A percentile compares a stretch with the other conserved stretches of the same genome.
Evolutionary conservation across 192 early-diverging fungal genomes (phyloP).

Genomic region (Chytriomyces sp.): DNA sequence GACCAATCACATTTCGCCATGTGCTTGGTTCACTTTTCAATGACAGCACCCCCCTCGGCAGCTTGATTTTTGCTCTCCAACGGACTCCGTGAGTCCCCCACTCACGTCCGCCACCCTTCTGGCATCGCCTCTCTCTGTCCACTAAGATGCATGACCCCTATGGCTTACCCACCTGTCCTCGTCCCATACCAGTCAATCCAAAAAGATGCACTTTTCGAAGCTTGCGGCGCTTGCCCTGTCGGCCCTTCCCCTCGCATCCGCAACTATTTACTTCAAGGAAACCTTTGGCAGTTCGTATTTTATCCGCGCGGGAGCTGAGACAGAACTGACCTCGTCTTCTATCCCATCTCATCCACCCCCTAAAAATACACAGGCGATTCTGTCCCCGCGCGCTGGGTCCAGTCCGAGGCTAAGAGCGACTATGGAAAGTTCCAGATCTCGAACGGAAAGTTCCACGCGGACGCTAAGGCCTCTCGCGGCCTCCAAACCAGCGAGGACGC

Average conservation of each 20-base stretch:
- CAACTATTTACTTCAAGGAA: constrained; percentile 86
- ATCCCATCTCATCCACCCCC: background rate
- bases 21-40: no score
- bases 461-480: constrained; percentile 67
- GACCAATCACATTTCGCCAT: no score
- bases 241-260: constrained; percentile 19
- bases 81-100: no score
- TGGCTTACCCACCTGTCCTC: no score
- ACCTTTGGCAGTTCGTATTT: constrained; percentile 76
- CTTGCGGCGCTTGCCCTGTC: background rate
- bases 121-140: no score
- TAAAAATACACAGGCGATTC: constrained; percentile 7
- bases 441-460: constrained; percentile 73
- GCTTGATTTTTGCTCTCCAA: no score
- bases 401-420: constrained; percentile 65
- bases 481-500: constrained; percentile 81
- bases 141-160: no score
- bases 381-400: constrained; percentile 67
- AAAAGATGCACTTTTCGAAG: constrained; percentile 6
- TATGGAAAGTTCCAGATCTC: constrained; percentile 75
- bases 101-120: no score
- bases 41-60: no score
- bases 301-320: background rate
- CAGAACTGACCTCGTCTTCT: background rate
- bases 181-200: no score